These are phyloP conservation scores for Spathaspora sp. DNA, from an alignment of 1,139 yeast genomes.

Conservation along the genomic window DNA sequence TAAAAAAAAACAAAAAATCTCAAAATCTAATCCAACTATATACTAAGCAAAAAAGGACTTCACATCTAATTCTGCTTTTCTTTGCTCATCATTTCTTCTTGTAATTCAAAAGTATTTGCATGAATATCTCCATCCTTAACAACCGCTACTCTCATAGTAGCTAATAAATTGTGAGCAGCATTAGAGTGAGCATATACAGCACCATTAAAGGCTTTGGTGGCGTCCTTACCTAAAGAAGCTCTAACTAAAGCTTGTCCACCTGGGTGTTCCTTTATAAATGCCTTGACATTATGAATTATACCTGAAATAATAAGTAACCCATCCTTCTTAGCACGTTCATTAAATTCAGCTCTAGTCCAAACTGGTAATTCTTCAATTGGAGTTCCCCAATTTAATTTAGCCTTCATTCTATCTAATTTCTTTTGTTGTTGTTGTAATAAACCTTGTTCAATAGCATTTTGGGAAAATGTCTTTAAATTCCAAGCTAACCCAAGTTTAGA, in stretches of 20 bases:
- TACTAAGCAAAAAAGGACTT: slow-evolving; percentile 3
- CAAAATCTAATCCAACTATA: not conserved
- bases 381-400: slow-evolving; percentile 89
- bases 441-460: slow-evolving; percentile 96
- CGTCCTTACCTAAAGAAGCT: slow-evolving; percentile 93
- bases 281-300: slow-evolving; percentile 87
- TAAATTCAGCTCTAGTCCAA: slow-evolving; percentile 84
- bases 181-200: slow-evolving; percentile 96
- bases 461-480: slow-evolving; percentile 89
- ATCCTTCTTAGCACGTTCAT: slow-evolving; percentile 56
- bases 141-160: slow-evolving; percentile 95
- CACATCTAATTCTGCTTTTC: slow-evolving; percentile 16
- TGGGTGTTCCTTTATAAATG: slow-evolving; percentile 89
- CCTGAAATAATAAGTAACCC: slow-evolving; percentile 84
- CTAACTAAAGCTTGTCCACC: slow-evolving; percentile 91
- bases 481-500: slow-evolving; percentile 84
- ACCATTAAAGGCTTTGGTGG: slow-evolving; percentile 95
- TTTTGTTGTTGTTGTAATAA: slow-evolving; percentile 94
- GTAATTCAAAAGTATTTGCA: slow-evolving; percentile 52
- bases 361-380: slow-evolving; percentile 83
- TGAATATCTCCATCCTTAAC: slow-evolving; percentile 64
- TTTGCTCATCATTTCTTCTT: slow-evolving; percentile 50
- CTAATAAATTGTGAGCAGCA: slow-evolving; percentile 95
- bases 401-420: slow-evolving; percentile 81
- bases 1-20: no score